phyloP scores from a whole-genome alignment of 2,329 filamentous ascomycete species.

The Arthrobotrys sphaeroides region DNA sequence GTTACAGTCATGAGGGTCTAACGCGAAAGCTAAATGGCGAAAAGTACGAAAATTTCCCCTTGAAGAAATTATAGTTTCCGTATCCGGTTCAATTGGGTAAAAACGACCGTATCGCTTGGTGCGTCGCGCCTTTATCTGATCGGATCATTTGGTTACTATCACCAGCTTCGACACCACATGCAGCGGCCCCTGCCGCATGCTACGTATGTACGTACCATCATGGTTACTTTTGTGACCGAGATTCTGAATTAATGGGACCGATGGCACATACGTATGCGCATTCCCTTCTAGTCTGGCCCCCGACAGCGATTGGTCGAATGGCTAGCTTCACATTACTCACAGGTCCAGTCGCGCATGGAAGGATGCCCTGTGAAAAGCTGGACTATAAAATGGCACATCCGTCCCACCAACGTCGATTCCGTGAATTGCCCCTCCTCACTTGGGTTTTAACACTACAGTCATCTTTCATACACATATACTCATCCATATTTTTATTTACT shows the following conservation, averaged over 20 bases:
- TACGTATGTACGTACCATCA: not conserved
- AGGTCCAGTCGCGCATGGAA: not conserved
- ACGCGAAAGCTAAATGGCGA: not conserved
- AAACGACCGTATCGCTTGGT: not conserved
- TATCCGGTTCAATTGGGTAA: not conserved
- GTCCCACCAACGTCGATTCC: not conserved
- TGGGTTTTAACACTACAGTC: not conserved
- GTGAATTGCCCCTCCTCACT: not conserved
- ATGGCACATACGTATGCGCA: not conserved
- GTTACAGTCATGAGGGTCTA: not conserved
- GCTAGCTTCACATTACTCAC: not conserved
- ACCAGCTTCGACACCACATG: not conserved
- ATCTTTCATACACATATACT: too few species aligned
- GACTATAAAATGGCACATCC: conserved; percentile 2
- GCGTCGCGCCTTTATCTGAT: conserved; percentile 8
- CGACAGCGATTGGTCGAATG: not conserved
- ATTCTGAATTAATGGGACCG: conserved; percentile 1
- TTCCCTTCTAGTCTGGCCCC: not conserved
- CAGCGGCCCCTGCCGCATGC: conserved; percentile 5
- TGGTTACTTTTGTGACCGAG: conserved; percentile 1
- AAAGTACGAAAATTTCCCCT: not conserved
- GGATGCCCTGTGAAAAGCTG: too few species aligned
- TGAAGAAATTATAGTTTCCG: not conserved
- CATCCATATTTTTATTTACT: not conserved
- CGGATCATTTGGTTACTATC: not conserved